phyloP scores from a whole-genome alignment of 163 green algal species.

The Trebouxia gelatinosa region DNA sequence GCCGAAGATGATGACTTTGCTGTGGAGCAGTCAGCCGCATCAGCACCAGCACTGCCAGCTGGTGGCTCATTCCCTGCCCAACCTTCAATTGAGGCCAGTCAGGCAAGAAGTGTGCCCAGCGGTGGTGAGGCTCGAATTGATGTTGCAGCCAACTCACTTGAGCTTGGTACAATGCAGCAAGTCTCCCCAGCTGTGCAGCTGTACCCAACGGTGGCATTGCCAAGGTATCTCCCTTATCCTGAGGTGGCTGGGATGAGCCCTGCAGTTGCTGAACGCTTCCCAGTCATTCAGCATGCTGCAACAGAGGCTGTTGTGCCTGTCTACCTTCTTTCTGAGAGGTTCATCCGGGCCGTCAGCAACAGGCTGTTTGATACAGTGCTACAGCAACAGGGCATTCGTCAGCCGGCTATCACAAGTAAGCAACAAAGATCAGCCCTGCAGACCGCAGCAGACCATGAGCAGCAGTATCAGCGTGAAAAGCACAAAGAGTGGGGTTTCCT shows the following conservation, averaged over 20 bases:
- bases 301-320: too few relatives aligned
- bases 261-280: too few relatives aligned
- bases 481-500: not conserved
- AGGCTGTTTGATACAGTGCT: constrained; percentile 7
- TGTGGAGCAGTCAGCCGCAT: not conserved
- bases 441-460: not conserved
- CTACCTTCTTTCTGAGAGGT: not conserved
- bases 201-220: too few relatives aligned
- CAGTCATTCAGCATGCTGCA: too few relatives aligned
- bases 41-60: not conserved
- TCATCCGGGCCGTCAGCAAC: constrained; percentile 3
- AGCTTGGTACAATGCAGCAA: too few relatives aligned
- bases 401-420: not conserved
- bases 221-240: too few relatives aligned
- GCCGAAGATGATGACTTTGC: not conserved
- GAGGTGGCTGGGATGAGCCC: too few relatives aligned
- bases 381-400: not conserved
- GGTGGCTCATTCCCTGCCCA: not conserved
- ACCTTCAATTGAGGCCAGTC: not conserved
- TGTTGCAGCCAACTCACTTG: too few relatives aligned
- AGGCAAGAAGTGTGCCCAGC: too few relatives aligned
- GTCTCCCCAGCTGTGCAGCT: too few relatives aligned
- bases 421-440: not conserved
- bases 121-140: too few relatives aligned
- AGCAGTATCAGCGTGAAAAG: not conserved